phyloP scores from a whole-genome alignment of 805 yeast species.

The Metschnikowia amazonensis region DNA sequence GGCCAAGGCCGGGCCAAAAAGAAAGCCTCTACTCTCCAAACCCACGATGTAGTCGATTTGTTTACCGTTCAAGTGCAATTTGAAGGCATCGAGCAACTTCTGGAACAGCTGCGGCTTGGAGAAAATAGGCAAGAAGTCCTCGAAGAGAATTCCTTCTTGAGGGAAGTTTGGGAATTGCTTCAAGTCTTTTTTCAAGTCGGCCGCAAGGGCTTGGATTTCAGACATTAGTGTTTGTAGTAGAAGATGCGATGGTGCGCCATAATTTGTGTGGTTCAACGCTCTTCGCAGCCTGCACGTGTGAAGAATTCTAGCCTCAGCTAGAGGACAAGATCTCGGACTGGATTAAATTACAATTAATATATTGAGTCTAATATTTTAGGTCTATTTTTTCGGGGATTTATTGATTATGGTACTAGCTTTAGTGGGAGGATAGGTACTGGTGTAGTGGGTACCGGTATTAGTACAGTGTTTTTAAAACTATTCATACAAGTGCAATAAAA shows the following conservation, averaged over 20 bases:
- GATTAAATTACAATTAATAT: too few species aligned
- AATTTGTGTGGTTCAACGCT: not conserved
- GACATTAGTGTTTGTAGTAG: constrained; percentile 9
- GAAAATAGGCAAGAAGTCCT: constrained; percentile 95
- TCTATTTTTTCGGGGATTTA: too few species aligned
- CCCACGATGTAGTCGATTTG: constrained; percentile 89
- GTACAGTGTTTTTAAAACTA: too few species aligned
- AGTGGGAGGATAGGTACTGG: too few species aligned
- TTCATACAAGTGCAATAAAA: too few species aligned
- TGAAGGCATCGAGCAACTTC: constrained; percentile 76
- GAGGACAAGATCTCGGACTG: too few species aligned
- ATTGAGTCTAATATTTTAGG: too few species aligned
- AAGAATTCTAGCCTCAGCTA: not conserved
- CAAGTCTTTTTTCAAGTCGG: constrained; percentile 35
- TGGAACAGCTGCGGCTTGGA: constrained; percentile 76
- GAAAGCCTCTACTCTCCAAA: constrained; percentile 93
- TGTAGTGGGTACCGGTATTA: too few species aligned
- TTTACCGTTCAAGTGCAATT: constrained; percentile 60
- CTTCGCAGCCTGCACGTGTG: constrained; percentile 2
- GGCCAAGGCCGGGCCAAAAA: constrained; percentile 95
- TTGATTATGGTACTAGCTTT: too few species aligned
- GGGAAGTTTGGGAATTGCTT: constrained; percentile 93
- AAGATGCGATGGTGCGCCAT: not conserved
- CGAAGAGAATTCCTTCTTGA: constrained; percentile 84
- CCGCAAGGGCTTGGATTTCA: constrained; percentile 31